Percentiles rank a stretch among this genome's conserved stretches.
Evolutionary conservation across 2,329 filamentous ascomycete species (phyloP).

Genomic region (Fusarium pininemorale): DNA sequence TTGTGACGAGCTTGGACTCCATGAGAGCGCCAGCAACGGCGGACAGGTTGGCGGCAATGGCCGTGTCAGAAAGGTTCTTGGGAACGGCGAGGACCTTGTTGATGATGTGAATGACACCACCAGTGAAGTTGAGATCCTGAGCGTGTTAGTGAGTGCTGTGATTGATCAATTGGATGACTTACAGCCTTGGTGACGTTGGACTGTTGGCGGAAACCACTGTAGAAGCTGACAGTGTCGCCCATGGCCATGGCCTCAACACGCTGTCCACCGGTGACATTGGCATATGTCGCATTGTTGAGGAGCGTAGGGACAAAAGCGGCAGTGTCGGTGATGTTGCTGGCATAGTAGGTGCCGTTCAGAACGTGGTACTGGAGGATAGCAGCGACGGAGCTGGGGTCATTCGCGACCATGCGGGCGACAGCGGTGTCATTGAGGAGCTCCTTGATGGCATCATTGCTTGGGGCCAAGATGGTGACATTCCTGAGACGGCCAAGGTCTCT

Average conservation of each 20-base stretch:
- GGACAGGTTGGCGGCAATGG: constrained; percentile 33
- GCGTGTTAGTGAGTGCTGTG: background rate
- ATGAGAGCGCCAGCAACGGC: constrained; percentile 40
- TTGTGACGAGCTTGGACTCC: constrained; percentile 35
- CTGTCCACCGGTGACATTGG: constrained; percentile 56
- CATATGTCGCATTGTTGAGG: constrained; percentile 54
- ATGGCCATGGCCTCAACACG: constrained; percentile 51
- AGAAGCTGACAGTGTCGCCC: constrained; percentile 58
- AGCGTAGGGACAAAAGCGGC: constrained; percentile 51
- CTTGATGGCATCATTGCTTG: constrained; percentile 63
- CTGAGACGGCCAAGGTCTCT: constrained; percentile 14
- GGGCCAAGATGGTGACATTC: constrained; percentile 58
- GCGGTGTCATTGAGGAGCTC: constrained; percentile 57
- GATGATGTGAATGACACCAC: constrained; percentile 60
- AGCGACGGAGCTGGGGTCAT: constrained; percentile 51
- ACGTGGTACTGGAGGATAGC: constrained; percentile 67
- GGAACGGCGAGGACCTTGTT: constrained; percentile 55
- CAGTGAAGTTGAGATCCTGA: constrained; percentile 54
- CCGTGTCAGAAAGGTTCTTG: constrained; percentile 45
- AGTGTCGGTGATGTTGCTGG: constrained; percentile 44
- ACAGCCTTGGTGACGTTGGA: constrained; percentile 49
- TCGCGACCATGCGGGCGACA: constrained; percentile 50
- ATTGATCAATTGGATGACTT: background rate
- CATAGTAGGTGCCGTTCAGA: constrained; percentile 55
- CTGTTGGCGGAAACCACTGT: constrained; percentile 51